phyloP scores from a whole-genome alignment of 768 basidiomycete species.

The Lentinula guzmanii region DNA sequence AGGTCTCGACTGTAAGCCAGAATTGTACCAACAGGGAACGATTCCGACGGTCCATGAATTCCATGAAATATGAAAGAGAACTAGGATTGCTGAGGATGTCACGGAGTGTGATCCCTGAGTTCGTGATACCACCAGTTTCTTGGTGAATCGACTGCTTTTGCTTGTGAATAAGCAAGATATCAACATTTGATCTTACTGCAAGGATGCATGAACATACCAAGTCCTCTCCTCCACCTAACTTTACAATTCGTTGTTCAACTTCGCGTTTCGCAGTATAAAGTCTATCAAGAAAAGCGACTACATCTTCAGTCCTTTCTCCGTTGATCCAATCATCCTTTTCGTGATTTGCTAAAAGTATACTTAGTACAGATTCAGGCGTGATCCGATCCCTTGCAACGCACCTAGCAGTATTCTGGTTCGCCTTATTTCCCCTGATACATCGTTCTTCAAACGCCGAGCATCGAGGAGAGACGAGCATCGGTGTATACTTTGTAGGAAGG shows the following conservation, averaged over 20 bases:
- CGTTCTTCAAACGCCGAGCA: slow-evolving; percentile 85
- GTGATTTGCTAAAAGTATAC: slow-evolving; percentile 53
- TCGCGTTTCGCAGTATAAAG: slow-evolving; percentile 85
- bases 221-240: slow-evolving; percentile 66
- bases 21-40: slow-evolving; percentile 89
- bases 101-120: slow-evolving; percentile 55
- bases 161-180: neutral
- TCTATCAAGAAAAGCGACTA: slow-evolving; percentile 82
- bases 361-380: neutral
- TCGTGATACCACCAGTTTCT: slow-evolving; percentile 29
- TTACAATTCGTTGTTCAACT: slow-evolving; percentile 79
- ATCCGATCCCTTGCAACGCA: slow-evolving; percentile 21
- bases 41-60: slow-evolving; percentile 91
- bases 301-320: slow-evolving; percentile 77
- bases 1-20: slow-evolving; percentile 96
- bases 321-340: slow-evolving; percentile 88
- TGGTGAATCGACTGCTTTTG: slow-evolving; percentile 35
- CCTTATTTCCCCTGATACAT: slow-evolving; percentile 87
- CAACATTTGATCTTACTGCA: neutral
- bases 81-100: slow-evolving; percentile 85
- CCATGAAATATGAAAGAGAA: slow-evolving; percentile 94
- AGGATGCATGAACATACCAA: slow-evolving; percentile 34
- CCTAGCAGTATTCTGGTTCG: slow-evolving; percentile 70
- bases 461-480: slow-evolving; percentile 81
- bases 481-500: slow-evolving; percentile 81